Percentiles rank a stretch among this genome's conserved stretches.
Conservation (phyloP, 306 rosid genomes). For the Rosa lucieae region DNA sequence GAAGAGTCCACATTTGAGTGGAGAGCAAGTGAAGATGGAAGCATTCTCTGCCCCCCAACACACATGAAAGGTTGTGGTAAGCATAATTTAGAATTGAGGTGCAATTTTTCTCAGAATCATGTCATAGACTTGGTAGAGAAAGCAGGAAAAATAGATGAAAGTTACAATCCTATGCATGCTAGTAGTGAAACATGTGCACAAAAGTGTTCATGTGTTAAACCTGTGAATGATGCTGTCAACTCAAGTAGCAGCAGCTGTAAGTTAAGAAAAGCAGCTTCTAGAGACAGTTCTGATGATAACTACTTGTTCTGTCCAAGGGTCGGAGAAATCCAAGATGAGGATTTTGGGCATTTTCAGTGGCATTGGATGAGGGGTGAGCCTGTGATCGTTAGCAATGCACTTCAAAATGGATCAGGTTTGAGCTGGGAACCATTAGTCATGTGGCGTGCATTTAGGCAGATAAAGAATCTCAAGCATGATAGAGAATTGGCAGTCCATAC, state of each 20-base stretch:
- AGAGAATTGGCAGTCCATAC: slow-evolving; percentile 56
- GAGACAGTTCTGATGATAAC: slow-evolving; percentile 57
- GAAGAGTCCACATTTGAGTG: slow-evolving; percentile 39
- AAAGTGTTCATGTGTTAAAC: slow-evolving; percentile 47
- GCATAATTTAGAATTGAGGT: slow-evolving; percentile 58
- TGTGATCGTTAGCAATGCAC: slow-evolving; percentile 73
- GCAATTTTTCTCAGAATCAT: slow-evolving; percentile 35
- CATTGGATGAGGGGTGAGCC: slow-evolving; percentile 94
- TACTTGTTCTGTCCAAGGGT: slow-evolving; percentile 67
- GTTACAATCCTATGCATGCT: slow-evolving; percentile 28
- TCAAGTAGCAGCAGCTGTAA: slow-evolving; percentile 7
- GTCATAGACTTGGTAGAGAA: slow-evolving; percentile 49
- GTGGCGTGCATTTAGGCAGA: slow-evolving; percentile 91
- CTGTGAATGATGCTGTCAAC: slow-evolving; percentile 15
- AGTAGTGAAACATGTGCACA: slow-evolving; percentile 14
- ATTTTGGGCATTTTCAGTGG: slow-evolving; percentile 68
- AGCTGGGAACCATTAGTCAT: slow-evolving; percentile 95
- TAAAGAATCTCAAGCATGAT: slow-evolving; percentile 33
- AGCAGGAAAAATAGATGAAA: slow-evolving; percentile 49
- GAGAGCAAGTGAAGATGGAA: slow-evolving; percentile 58
- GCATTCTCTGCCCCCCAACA: slow-evolving; percentile 63
- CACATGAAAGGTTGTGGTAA: slow-evolving; percentile 45
- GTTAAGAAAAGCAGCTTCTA: slow-evolving; percentile 59
- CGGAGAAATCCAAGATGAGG: slow-evolving; percentile 35
- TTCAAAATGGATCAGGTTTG: slow-evolving; percentile 62